Base-by-base conservation (phyloP, 352 stramenopile genomes). In the Pythium apleroticum region DNA sequence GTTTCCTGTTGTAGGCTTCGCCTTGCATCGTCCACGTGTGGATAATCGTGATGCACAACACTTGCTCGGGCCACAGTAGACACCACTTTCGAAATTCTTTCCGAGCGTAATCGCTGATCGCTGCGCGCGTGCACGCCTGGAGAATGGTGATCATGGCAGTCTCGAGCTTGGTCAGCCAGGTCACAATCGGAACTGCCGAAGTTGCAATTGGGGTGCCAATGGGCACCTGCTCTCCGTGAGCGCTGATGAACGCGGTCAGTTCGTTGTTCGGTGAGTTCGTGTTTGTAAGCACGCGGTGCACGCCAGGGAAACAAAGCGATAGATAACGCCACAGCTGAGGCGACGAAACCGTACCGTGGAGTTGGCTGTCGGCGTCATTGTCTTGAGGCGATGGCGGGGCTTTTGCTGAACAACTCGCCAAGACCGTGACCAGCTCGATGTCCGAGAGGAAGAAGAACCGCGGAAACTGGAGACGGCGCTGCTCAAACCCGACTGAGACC, bases 81-180 rank as follows among this genome's bases (percentile, higher is more conserved):
- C 78, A 90, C 86, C 86, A 94, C 35, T 94, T 94, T 0, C 83
- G 81, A 62, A 94, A 94, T 30, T 91, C 86, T 60, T 94, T 93
- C 5, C 82, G 76, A 20, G 71, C 60, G n/a, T 81, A 65, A 62
- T 94, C 86, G 12, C 69, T 86, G 14, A 84, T 72, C 17, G 86
- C 76, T 2, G 81, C 80, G 4, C 84, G 80, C 6, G 87, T 76
- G 7, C 75, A 87, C 5, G 85, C 86, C 35, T 94, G 84, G 0
- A 94, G 39, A 4, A 90, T 87, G 43, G 81, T 92, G 31, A 65
- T 64, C 68, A 91, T 88, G 0, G 78, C 65, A 0, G 72, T 66
- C 41, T 94, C 86, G n/a, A 94, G 45, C 48, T 89, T 89, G 6
- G 33, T 19, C 11, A 94, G 61, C 81, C 86, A 94, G 7, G 31